These are phyloP conservation scores for Cladorrhinum sp. DNA, from an alignment of 2,329 filamentous ascomycete genomes.

Conservation along the genomic window DNA sequence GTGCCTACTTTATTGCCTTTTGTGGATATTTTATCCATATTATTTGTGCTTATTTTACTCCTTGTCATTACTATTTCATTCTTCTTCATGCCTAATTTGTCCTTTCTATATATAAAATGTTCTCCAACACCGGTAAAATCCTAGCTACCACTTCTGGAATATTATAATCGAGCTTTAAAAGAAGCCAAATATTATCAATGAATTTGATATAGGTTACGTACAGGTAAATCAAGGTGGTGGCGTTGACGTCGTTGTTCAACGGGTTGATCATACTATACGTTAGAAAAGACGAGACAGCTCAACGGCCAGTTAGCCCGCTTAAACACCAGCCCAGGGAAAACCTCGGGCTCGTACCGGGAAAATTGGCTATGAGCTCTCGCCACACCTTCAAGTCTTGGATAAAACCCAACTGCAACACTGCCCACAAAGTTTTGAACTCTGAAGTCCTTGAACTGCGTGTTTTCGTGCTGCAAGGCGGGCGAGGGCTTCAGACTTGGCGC, in stretches of 20 bases:
- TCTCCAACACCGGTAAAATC: background rate
- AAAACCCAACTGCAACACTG: constrained; percentile 95
- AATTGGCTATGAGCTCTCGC: constrained; percentile 62
- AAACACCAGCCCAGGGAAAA: constrained; percentile 96
- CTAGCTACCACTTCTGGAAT: background rate
- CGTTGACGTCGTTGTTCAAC: no score
- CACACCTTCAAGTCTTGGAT: constrained; percentile 87
- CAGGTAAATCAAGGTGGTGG: no score
- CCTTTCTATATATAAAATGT: background rate
- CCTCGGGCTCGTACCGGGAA: constrained; percentile 87
- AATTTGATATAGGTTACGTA: no score
- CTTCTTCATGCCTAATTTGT: no score
- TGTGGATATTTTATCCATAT: no score
- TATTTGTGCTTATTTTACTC: no score
- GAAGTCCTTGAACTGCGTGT: constrained; percentile 97
- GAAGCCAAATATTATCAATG: background rate
- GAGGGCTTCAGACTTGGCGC: constrained; percentile 90
- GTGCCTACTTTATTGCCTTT: no score
- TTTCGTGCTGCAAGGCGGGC: constrained; percentile 89
- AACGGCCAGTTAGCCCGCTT: constrained; percentile 98
- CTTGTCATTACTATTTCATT: no score
- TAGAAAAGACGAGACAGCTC: constrained; percentile 89
- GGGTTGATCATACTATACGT: no score
- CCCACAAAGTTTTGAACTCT: constrained; percentile 98
- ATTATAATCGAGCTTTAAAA: background rate